Evolutionary conservation across 257 asterid species (phyloP), one percentile per base, ranked within the genome.

Genomic region (Fraxinus pennsylvanica): DNA sequence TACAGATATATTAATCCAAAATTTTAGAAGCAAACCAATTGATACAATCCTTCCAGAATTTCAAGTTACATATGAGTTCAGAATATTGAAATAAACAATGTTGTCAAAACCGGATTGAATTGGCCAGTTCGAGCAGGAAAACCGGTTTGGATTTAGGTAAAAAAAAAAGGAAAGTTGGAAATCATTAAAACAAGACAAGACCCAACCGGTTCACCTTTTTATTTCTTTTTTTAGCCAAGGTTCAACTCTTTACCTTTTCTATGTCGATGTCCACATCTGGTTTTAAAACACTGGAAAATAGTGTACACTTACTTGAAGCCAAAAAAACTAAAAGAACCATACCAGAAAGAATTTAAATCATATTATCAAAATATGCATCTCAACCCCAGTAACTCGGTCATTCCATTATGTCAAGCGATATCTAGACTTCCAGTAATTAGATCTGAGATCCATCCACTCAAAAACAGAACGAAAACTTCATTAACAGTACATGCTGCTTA

Each of bases 271-370:
- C 9, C 41, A n/a, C 14, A 12, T 59, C 30, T 0, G 67, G 8
- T 52, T 21, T 59, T 59, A 21, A 59, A 59, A 21, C 67, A 21
- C 6, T 22, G 29, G 6, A n/a, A 59, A 21, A 59, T 9, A n/a
- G 30, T 59, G 30, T 9, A 59, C 4, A 3, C 8, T 52, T 68
- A 5, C 33, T 69, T 66, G 54, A 81, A 78, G 78, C 57, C 63
- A 33, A 67, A 77, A 65, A 82, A 41, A 76, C 9, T 65, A 41
- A 66, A 72, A 52, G 77, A 79, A 39, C 57, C 19, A 39, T 35
- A 47, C 29, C 61, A 2, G 74, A 66, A 25, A 15, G 15, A 47
- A 69, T 38, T 50, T 7, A 59, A 14, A 52, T 47, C 69, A 43
- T 65, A 22, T 36, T 76, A 50, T 63, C 68, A 75, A 8, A 27